Conservation (phyloP, 345 rosid genomes). For the Kernera saxatilis region DNA sequence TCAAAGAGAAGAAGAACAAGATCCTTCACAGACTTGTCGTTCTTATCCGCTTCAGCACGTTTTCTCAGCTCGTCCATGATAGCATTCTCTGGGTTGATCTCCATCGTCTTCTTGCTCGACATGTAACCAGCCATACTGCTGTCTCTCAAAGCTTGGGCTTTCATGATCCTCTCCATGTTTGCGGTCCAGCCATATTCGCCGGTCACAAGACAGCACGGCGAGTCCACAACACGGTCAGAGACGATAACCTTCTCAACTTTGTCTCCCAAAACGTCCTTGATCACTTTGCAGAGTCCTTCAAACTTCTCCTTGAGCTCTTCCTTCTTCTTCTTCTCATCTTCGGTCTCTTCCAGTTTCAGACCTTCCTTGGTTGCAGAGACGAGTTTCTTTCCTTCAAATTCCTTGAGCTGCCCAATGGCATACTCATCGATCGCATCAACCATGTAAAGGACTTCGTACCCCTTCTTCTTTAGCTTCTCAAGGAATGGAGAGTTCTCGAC, state of each 20-base stretch:
- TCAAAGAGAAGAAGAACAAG: slow-evolving; percentile 71
- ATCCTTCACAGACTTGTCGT: slow-evolving; percentile 88
- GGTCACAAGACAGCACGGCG: slow-evolving; percentile 84
- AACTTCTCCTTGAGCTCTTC: slow-evolving; percentile 63
- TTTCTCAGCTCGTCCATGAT: slow-evolving; percentile 91
- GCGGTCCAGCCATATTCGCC: slow-evolving; percentile 91
- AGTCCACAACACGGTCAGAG: slow-evolving; percentile 82
- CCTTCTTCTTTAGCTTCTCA: slow-evolving; percentile 87
- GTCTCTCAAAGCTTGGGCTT: slow-evolving; percentile 83
- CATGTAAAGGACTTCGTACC: slow-evolving; percentile 76
- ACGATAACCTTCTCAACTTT: slow-evolving; percentile 78
- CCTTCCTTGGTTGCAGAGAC: slow-evolving; percentile 93
- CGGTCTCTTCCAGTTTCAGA: slow-evolving; percentile 61
- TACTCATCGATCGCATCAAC: slow-evolving; percentile 91
- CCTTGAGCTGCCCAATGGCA: slow-evolving; percentile 80
- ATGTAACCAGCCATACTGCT: slow-evolving; percentile 87
- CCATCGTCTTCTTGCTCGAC: slow-evolving; percentile 91
- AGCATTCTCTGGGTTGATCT: slow-evolving; percentile 74
- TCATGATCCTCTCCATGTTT: slow-evolving; percentile 96
- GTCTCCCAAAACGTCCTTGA: slow-evolving; percentile 80
- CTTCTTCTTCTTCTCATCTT: slow-evolving; percentile 72
- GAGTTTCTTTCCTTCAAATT: slow-evolving; percentile 79
- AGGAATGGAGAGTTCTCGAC: slow-evolving; percentile 96
- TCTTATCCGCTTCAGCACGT: slow-evolving; percentile 75
- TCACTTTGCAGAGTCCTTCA: slow-evolving; percentile 85